Percentiles rank a stretch among this genome's conserved stretches.
Conservation (phyloP, 1,284 basidiomycete genomes). For the Boletellus deceptivus region DNA sequence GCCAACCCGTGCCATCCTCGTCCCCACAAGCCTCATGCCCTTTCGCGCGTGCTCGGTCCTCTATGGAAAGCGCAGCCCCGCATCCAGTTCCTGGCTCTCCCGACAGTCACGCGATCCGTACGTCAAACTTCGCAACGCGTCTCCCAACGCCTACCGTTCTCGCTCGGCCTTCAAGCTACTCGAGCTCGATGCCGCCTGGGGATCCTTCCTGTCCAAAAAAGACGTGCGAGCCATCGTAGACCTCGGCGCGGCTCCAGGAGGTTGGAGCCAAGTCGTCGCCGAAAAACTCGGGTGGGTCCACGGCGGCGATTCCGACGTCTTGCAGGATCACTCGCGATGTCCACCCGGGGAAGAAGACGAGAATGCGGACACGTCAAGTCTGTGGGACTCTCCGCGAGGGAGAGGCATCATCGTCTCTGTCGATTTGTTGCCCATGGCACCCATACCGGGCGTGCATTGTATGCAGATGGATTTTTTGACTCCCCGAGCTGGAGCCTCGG, state of each 20-base stretch:
- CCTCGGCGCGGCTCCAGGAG: slow-evolving; percentile 84
- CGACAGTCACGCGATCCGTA: slow-evolving; percentile 68
- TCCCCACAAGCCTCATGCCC: too few species aligned
- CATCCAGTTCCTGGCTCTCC: slow-evolving; percentile 56
- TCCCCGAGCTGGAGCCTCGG: slow-evolving; percentile 45
- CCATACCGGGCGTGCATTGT: slow-evolving; percentile 65
- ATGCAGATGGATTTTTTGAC: slow-evolving; percentile 78
- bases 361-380: neutral
- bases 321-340: neutral
- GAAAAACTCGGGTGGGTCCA: slow-evolving; percentile 49
- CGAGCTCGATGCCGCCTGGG: slow-evolving; percentile 60
- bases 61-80: slow-evolving; percentile 33
- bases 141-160: slow-evolving; percentile 58
- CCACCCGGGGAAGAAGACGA: neutral
- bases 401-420: slow-evolving; percentile 67
- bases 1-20: too few species aligned
- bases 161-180: slow-evolving; percentile 85
- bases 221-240: slow-evolving; percentile 69
- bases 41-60: slow-evolving; percentile 33
- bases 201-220: slow-evolving; percentile 48
- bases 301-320: neutral
- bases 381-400: slow-evolving; percentile 25
- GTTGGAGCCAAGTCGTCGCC: slow-evolving; percentile 84
- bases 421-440: slow-evolving; percentile 67
- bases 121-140: slow-evolving; percentile 55